Base-by-base conservation (phyloP, 2,329 filamentous ascomycete species). In the Hypomyces perniciosus region DNA sequence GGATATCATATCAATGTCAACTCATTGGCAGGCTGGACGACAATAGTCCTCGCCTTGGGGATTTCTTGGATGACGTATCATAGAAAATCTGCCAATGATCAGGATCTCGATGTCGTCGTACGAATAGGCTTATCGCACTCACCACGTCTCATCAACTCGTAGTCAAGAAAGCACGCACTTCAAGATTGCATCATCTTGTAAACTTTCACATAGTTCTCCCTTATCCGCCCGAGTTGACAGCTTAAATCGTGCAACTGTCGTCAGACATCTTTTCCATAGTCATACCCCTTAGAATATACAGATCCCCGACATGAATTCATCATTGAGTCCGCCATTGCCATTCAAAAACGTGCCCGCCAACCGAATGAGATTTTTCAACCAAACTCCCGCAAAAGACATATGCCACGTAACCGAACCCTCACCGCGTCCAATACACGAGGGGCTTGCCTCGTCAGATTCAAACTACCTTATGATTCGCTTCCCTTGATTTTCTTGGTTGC, bases 401-500 rank as follows among this genome's bases (percentile, higher is more conserved):
- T 35, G 44, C 34, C 37, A 50, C 26, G 41, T 33, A 31, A 48
- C 12, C 33, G 12, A 42, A 26, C 27, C 27, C 28, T 43, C 27
- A 43, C 20, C 20, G n/a, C 6, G 12, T 20, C 35, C 9, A 20
- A 20, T 20, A 20, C 20, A 20, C 20, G 20, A 20, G 20, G 20
- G 20, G 20, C 20, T 20, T 20, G 20, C 34, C 10, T 37, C 34
- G 34, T 37, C 34, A 37, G 13, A 37, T 37, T 26, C n/a, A 34
- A 20, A 13, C 9, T 34, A n/a, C 7, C 6, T 47, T 29, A 65
- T 44, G 59, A 68, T 47, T 72, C 68, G 30, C 59, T 55, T 33
- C 60, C 70, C 59, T 68, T 74, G 54, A 80, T 71, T 68, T 83
- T 86, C 58, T 82, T 84, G 47, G 83, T 84, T 54, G 83, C 83